A percentile compares a stretch with the other conserved stretches of the same genome.
phyloP scores from a whole-genome alignment of 164 flowering plant species.

The Saururus chinensis region DNA sequence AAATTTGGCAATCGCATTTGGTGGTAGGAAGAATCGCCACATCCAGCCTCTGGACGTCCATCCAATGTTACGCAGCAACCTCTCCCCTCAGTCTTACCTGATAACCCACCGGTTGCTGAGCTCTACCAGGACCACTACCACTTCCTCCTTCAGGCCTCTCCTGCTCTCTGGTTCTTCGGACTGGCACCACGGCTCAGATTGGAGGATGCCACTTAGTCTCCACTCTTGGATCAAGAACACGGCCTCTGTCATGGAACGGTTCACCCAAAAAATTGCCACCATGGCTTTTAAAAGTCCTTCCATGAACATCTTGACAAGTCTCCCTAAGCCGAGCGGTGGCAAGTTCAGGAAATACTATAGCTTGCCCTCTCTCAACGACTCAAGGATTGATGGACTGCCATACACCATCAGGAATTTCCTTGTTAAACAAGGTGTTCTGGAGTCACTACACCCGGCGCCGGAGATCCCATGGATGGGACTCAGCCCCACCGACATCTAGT shows the following conservation, averaged over 20 bases:
- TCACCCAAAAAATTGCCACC: constrained; percentile 45
- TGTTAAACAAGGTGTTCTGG: too few relatives aligned
- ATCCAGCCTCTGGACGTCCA: constrained; percentile 15
- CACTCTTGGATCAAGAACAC: constrained; percentile 49
- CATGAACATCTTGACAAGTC: constrained; percentile 59
- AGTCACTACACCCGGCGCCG: too few relatives aligned
- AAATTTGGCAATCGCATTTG: too few relatives aligned
- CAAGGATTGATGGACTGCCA: constrained; percentile 78
- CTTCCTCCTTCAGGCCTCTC: constrained; percentile 21
- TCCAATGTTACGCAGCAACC: constrained; percentile 10
- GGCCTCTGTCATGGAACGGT: constrained; percentile 37
- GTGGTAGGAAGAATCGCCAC: too few relatives aligned
- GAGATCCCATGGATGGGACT: too few relatives aligned
- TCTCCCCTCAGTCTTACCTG: constrained; percentile 4
- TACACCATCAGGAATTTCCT: constrained; percentile 73
- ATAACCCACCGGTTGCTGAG: constrained; percentile 10
- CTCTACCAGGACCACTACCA: constrained; percentile 5
- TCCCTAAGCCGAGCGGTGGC: constrained; percentile 87
- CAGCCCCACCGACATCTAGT: too few relatives aligned
- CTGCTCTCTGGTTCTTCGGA: too few relatives aligned
- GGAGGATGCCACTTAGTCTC: constrained; percentile 54
- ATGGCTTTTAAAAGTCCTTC: constrained; percentile 64
- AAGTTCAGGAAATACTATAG: constrained; percentile 85
- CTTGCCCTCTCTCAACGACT: constrained; percentile 75
- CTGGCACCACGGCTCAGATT: constrained; percentile 46